These are phyloP conservation scores for Geotrichum restrictum DNA, from an alignment of 1,139 yeast species.

Conservation along the genomic window DNA sequence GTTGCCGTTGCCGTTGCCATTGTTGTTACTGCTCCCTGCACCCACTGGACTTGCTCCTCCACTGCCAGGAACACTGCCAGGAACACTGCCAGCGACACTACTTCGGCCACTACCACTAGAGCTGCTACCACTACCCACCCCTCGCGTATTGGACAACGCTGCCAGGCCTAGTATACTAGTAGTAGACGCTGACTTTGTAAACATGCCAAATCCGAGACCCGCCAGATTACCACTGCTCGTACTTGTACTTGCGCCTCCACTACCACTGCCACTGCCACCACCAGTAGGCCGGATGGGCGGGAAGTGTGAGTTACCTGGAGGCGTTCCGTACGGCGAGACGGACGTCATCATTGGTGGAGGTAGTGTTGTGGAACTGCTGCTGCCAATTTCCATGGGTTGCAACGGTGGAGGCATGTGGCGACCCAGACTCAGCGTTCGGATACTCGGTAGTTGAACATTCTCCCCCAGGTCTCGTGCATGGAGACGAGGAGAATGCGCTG, in stretches of 20 bases:
- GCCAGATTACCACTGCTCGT: background rate
- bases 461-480: conserved; percentile 38
- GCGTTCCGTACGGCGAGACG: background rate
- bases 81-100: background rate
- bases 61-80: no score
- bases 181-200: background rate
- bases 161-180: background rate
- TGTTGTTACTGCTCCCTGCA: background rate
- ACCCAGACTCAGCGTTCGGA: conserved; percentile 38
- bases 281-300: background rate
- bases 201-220: background rate
- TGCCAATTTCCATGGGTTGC: conserved; percentile 37
- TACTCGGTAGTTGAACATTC: conserved; percentile 41
- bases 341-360: background rate
- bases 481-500: conserved; percentile 53
- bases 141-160: background rate
- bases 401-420: conserved; percentile 39
- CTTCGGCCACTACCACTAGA: background rate
- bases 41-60: no score
- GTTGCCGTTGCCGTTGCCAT: background rate
- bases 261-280: background rate
- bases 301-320: background rate
- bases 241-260: background rate
- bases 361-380: background rate
- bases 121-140: background rate